phyloP scores from a whole-genome alignment of 1,284 basidiomycete genomes.

The Bjerkandera adusta region DNA sequence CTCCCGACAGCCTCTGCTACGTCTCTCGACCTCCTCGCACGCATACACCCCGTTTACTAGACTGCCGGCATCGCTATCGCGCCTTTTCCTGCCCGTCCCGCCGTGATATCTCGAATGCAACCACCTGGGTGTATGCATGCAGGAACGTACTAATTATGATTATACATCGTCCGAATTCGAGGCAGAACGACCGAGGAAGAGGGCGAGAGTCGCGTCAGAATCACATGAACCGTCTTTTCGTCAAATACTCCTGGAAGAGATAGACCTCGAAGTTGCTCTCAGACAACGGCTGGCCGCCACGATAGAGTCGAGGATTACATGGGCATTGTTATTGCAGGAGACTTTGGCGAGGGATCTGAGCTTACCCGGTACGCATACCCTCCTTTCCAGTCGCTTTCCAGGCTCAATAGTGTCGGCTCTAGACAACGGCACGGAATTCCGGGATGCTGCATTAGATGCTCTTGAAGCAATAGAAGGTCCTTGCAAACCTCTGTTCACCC shows the following conservation, averaged over 20 bases:
- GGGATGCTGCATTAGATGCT: constrained; percentile 50
- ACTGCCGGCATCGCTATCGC: no score
- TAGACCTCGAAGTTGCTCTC: constrained; percentile 64
- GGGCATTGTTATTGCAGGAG: constrained; percentile 61
- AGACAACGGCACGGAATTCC: background rate
- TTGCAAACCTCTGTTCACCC: constrained; percentile 46
- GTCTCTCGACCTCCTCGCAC: no score
- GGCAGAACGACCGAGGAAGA: constrained; percentile 8
- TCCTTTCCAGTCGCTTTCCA: background rate
- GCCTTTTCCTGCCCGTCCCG: no score
- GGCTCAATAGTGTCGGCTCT: background rate
- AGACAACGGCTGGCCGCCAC: constrained; percentile 53
- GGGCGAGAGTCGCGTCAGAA: constrained; percentile 7
- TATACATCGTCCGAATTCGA: no score
- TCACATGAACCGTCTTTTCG: constrained; percentile 16
- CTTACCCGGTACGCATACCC: constrained; percentile 12
- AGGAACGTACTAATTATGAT: no score
- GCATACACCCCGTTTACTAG: no score
- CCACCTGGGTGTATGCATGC: no score
- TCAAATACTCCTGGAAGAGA: constrained; percentile 42
- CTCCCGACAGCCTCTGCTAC: no score
- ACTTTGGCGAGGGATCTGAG: constrained; percentile 37
- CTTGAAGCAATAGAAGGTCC: constrained; percentile 53
- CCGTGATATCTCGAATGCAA: no score
- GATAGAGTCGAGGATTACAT: constrained; percentile 60